Evolutionary conservation across 352 stramenopile species (phyloP).

Genomic region (Globisporangium cederbergense): DNA sequence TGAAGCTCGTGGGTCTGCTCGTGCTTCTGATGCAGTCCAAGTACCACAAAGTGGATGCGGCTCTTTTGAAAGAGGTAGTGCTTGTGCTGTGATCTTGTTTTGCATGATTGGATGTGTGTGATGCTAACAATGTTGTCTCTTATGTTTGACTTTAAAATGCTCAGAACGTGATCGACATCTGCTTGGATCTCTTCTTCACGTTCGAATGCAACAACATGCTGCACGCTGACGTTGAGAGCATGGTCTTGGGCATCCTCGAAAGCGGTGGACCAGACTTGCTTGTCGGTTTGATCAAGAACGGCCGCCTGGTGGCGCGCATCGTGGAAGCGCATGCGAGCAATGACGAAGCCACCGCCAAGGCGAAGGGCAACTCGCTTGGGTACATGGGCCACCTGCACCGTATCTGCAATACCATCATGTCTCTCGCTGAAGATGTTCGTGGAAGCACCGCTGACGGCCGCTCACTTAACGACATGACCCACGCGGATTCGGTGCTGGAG

Average conservation of each 20-base stretch:
- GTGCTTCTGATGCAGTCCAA: constrained; percentile 84
- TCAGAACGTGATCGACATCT: constrained; percentile 63
- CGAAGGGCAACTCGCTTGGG: constrained; percentile 71
- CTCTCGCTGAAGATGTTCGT: constrained; percentile 69
- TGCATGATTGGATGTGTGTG: neutral
- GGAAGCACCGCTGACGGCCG: constrained; percentile 56
- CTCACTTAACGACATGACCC: constrained; percentile 82
- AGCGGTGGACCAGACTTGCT: constrained; percentile 72
- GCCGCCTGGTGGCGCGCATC: constrained; percentile 62
- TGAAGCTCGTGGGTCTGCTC: constrained; percentile 80
- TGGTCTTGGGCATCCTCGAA: constrained; percentile 82
- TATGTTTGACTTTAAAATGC: neutral
- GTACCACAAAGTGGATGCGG: constrained; percentile 74
- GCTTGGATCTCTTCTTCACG: constrained; percentile 84
- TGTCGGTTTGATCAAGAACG: constrained; percentile 73
- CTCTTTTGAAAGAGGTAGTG: constrained; percentile 48
- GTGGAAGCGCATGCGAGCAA: constrained; percentile 80
- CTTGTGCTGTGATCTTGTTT: neutral
- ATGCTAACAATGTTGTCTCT: constrained; percentile 1
- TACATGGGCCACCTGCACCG: constrained; percentile 80
- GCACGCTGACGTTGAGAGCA: constrained; percentile 81
- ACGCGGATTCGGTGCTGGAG: constrained; percentile 77
- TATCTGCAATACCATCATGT: constrained; percentile 87
- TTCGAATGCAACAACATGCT: constrained; percentile 89
- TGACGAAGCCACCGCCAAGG: constrained; percentile 47